These are phyloP conservation scores for Neurospora discreta DNA, from an alignment of 495 filamentous ascomycete species.

Conservation along the genomic window DNA sequence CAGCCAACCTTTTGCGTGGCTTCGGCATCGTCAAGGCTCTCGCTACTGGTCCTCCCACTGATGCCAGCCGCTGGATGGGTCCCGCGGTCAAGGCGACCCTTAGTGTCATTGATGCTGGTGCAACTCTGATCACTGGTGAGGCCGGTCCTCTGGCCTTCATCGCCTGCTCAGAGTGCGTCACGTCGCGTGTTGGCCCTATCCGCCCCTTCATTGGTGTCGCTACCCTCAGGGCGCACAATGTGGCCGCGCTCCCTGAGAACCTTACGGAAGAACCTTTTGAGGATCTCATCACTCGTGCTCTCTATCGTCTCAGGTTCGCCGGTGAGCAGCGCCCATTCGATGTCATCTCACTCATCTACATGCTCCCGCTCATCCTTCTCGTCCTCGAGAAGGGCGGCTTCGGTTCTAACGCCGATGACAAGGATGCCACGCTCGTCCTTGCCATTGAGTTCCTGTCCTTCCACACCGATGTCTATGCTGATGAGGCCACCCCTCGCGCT, in stretches of 20 bases:
- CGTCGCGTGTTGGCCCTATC: conserved; percentile 62
- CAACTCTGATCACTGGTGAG: conserved; percentile 68
- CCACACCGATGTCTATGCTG: conserved; percentile 64
- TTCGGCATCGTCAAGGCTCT: conserved; percentile 75
- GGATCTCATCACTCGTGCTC: conserved; percentile 74
- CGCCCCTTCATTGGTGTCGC: conserved; percentile 79
- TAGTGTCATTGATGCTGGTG: conserved; percentile 62
- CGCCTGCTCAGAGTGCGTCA: conserved; percentile 58
- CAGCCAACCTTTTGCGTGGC: conserved; percentile 61
- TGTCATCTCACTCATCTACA: conserved; percentile 69
- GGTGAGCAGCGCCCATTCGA: conserved; percentile 90
- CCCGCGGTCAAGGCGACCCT: conserved; percentile 60
- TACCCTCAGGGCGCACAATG: conserved; percentile 65
- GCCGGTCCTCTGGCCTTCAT: conserved; percentile 70
- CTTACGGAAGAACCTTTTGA: conserved; percentile 70
- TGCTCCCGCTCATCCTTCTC: conserved; percentile 67
- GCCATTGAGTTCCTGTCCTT: conserved; percentile 85
- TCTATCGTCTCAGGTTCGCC: conserved; percentile 82
- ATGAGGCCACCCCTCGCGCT: conserved; percentile 62
- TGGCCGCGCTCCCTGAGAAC: conserved; percentile 57
- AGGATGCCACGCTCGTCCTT: conserved; percentile 77
- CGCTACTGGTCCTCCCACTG: conserved; percentile 73
- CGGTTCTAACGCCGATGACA: conserved; percentile 59
- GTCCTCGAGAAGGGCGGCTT: conserved; percentile 71
- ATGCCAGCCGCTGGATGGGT: conserved; percentile 78